Conservation (phyloP, 1,284 basidiomycete species). For the Sphaerobolus stellatus region DNA sequence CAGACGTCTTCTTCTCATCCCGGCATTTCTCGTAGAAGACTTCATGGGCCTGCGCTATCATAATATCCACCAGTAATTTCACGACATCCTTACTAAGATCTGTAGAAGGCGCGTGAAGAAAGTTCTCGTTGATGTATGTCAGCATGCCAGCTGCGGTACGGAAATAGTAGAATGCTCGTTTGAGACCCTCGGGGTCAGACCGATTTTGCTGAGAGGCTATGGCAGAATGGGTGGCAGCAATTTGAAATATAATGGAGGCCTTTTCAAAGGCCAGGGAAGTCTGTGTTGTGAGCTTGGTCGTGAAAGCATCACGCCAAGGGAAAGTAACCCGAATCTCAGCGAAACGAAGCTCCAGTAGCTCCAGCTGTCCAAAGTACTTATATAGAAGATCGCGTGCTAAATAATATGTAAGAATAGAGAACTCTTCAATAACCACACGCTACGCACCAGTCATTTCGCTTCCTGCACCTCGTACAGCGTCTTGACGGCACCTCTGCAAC, state of each 20-base stretch:
- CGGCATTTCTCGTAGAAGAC: slow-evolving; percentile 95
- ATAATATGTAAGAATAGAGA: not conserved
- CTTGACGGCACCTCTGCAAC: slow-evolving; percentile 89
- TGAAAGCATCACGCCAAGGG: slow-evolving; percentile 97
- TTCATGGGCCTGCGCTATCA: slow-evolving; percentile 93
- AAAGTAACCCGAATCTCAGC: slow-evolving; percentile 96
- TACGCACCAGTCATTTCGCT: slow-evolving; percentile 84
- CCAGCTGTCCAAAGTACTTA: slow-evolving; percentile 99
- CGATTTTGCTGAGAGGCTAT: slow-evolving; percentile 83
- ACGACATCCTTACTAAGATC: slow-evolving; percentile 94
- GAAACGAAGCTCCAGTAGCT: slow-evolving; percentile 95
- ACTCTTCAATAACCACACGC: not conserved
- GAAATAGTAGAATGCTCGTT: slow-evolving; percentile 92
- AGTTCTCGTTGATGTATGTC: slow-evolving; percentile 99
- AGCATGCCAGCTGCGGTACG: slow-evolving; percentile 96
- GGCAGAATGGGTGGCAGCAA: slow-evolving; percentile 89
- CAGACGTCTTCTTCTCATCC: slow-evolving; percentile 83
- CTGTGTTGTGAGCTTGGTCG: slow-evolving; percentile 88
- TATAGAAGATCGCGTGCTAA: slow-evolving; percentile 89
- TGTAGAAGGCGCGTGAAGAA: slow-evolving; percentile 93
- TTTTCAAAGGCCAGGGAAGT: slow-evolving; percentile 98
- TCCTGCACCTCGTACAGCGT: slow-evolving; percentile 92
- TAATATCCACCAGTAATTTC: slow-evolving; percentile 85
- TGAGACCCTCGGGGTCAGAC: slow-evolving; percentile 90
- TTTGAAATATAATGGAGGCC: slow-evolving; percentile 96